Conservation (phyloP, 1,284 basidiomycete genomes). For the Trametes polyzona region DNA sequence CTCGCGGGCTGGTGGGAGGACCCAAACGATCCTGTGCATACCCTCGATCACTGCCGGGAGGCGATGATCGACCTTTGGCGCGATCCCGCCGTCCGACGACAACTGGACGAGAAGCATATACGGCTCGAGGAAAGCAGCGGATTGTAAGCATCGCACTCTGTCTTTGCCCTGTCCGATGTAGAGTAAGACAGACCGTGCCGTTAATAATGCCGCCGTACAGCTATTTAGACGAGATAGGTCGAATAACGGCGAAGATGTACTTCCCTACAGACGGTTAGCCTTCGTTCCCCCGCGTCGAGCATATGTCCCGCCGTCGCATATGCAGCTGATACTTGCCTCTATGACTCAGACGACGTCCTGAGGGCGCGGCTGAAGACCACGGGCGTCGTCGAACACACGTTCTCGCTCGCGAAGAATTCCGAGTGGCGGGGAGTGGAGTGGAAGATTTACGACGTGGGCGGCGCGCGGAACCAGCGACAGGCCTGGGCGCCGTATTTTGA, state of each 20-base stretch:
- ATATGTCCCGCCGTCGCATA: background rate
- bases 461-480: constrained; percentile 72
- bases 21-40: constrained; percentile 76
- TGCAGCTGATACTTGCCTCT: too few species aligned
- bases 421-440: constrained; percentile 65
- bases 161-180: background rate
- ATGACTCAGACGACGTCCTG: constrained; percentile 69
- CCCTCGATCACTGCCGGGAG: constrained; percentile 61
- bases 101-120: constrained; percentile 63
- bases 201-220: constrained; percentile 40
- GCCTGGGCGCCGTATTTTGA: constrained; percentile 86
- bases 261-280: constrained; percentile 75
- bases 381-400: constrained; percentile 77
- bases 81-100: constrained; percentile 61
- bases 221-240: constrained; percentile 76
- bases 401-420: constrained; percentile 58
- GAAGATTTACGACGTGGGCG: constrained; percentile 84
- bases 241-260: constrained; percentile 79
- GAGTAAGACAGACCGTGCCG: background rate
- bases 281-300: background rate
- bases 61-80: constrained; percentile 75
- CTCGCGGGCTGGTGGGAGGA: constrained; percentile 84
- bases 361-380: constrained; percentile 76
- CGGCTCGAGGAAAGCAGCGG: constrained; percentile 80
- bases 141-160: constrained; percentile 62